Percentiles rank a stretch among this genome's conserved stretches.
phyloP scores from a whole-genome alignment of 495 filamentous ascomycete species.

The Clavariopsis aquatica region DNA sequence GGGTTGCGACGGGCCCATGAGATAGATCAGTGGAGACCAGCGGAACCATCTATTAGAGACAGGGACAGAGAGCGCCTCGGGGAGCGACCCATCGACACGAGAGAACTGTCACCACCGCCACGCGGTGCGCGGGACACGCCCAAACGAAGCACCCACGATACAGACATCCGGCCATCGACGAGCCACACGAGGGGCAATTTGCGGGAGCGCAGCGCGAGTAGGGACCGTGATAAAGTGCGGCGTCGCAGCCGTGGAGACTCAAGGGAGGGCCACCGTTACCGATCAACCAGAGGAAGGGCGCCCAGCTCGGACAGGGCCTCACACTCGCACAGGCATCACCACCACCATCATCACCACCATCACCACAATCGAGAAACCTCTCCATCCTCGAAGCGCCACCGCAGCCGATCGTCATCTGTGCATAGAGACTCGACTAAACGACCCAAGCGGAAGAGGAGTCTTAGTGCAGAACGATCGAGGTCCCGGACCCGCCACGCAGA shows the following conservation, averaged over 20 bases:
- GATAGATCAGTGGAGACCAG: slow-evolving; percentile 45
- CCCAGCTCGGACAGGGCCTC: slow-evolving; percentile 39
- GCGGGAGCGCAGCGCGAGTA: slow-evolving; percentile 32
- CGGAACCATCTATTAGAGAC: slow-evolving; percentile 37
- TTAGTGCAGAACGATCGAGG: slow-evolving; percentile 37
- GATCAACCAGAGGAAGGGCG: slow-evolving; percentile 35
- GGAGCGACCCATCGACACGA: slow-evolving; percentile 21
- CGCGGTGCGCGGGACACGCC: slow-evolving; percentile 37
- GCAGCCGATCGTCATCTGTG: slow-evolving; percentile 38
- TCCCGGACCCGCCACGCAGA: slow-evolving; percentile 31
- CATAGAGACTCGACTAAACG: slow-evolving; percentile 31
- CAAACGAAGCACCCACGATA: slow-evolving; percentile 33
- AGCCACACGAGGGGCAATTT: slow-evolving; percentile 33
- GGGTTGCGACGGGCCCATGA: slow-evolving; percentile 38
- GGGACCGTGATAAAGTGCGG: slow-evolving; percentile 29
- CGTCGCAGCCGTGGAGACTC: slow-evolving; percentile 33
- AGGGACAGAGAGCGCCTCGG: slow-evolving; percentile 32
- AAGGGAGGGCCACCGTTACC: slow-evolving; percentile 37
- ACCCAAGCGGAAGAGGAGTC: slow-evolving; percentile 37
- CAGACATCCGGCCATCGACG: slow-evolving; percentile 25
- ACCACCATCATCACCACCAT: slow-evolving; percentile 25
- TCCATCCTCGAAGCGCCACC: slow-evolving; percentile 41
- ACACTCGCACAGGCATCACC: slow-evolving; percentile 34
- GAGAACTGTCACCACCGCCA: slow-evolving; percentile 35
- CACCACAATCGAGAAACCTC: slow-evolving; percentile 28